Percentiles rank a stretch among this genome's conserved stretches.
Conservation (phyloP, 352 stramenopile genomes). For the Pythium apleroticum region DNA sequence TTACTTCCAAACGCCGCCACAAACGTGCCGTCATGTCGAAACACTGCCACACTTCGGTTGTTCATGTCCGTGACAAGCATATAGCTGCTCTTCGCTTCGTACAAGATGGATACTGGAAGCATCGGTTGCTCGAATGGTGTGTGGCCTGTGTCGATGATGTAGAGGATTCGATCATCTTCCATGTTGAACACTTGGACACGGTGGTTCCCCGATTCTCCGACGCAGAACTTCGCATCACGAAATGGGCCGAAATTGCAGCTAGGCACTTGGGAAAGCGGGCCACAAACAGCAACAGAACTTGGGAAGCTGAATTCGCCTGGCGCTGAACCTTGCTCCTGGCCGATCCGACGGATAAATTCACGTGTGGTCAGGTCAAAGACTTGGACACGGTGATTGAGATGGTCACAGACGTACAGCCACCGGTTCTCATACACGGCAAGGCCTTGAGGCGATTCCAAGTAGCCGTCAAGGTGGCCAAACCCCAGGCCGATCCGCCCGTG, state of each 20-base stretch:
- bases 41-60: conserved; percentile 48
- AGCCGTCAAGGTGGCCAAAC: conserved; percentile 53
- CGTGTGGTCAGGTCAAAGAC: conserved; percentile 42
- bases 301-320: conserved; percentile 55
- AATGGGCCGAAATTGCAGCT: conserved; percentile 55
- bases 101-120: conserved; percentile 36
- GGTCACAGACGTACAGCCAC: conserved; percentile 56
- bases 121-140: conserved; percentile 50
- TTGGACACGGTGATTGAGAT: conserved; percentile 70
- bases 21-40: conserved; percentile 46
- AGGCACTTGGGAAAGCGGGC: conserved; percentile 30
- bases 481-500: conserved; percentile 40
- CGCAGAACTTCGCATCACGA: conserved; percentile 47
- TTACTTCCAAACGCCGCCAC: conserved; percentile 48
- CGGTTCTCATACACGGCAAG: conserved; percentile 43
- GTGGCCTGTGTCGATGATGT: conserved; percentile 21
- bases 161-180: conserved; percentile 30
- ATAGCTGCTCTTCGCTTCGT: conserved; percentile 50
- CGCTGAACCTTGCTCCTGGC: conserved; percentile 29
- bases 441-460: conserved; percentile 57
- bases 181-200: conserved; percentile 56
- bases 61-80: conserved; percentile 44
- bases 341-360: conserved; percentile 34
- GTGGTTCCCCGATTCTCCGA: conserved; percentile 52
- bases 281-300: conserved; percentile 39